These are phyloP conservation scores for Sphenostylis stenocarpa DNA, from an alignment of 306 rosid genomes.

Conservation along the genomic window DNA sequence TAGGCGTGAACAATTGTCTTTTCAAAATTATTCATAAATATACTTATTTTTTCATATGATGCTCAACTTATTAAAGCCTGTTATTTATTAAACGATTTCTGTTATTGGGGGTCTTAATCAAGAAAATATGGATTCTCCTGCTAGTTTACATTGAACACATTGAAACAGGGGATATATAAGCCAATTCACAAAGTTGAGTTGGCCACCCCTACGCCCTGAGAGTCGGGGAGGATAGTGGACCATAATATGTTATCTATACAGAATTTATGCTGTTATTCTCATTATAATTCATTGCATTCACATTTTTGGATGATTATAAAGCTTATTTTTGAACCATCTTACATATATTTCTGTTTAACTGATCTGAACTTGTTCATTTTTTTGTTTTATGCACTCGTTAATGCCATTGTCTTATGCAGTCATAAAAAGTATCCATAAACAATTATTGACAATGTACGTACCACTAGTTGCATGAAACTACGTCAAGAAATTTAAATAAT, in stretches of 20 bases:
- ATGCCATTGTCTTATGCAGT: not conserved
- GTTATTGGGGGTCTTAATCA: conserved; percentile 8
- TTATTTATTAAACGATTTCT: not conserved
- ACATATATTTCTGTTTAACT: conserved; percentile 6
- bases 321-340: not conserved
- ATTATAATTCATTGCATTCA: not conserved
- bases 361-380: conserved; percentile 6
- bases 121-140: conserved; percentile 26
- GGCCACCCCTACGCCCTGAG: not conserved
- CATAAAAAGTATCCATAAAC: not conserved
- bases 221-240: not conserved
- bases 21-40: not conserved
- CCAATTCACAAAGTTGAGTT: not conserved
- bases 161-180: conserved; percentile 17
- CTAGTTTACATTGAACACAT: conserved; percentile 14
- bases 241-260: not conserved
- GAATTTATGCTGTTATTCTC: not conserved
- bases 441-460: conserved; percentile 12
- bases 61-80: conserved; percentile 21
- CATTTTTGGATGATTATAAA: not conserved
- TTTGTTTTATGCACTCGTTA: conserved; percentile 4
- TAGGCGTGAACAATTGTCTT: conserved; percentile 7
- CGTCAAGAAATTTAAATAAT: conserved; percentile 8
- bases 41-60: not conserved
- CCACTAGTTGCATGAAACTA: conserved; percentile 15